Conservation (phyloP, 1,139 yeast species). For the Diutina siamensis region DNA sequence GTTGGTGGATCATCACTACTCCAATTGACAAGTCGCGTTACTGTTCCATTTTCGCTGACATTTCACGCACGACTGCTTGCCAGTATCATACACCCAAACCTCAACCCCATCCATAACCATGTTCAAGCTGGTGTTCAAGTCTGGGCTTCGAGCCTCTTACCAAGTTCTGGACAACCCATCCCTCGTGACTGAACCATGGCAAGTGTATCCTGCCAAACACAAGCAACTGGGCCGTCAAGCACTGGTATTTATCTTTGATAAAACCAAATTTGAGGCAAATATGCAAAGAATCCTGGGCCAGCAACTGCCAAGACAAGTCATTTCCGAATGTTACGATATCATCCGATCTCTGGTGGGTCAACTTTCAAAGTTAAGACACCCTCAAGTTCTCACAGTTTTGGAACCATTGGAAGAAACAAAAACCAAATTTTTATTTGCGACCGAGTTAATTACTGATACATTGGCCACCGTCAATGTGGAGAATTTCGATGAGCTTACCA, state of each 20-base stretch:
- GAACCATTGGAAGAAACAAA: constrained; percentile 87
- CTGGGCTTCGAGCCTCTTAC: constrained; percentile 68
- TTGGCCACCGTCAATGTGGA: constrained; percentile 35
- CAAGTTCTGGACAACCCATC: constrained; percentile 64
- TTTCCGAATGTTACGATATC: constrained; percentile 29
- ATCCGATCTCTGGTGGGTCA: constrained; percentile 46
- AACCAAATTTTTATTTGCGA: constrained; percentile 68
- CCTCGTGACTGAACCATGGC: constrained; percentile 77
- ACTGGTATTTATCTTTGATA: constrained; percentile 83
- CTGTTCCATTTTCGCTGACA: no score
- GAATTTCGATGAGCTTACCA: constrained; percentile 50
- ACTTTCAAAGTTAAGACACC: constrained; percentile 76
- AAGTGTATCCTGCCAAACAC: constrained; percentile 65
- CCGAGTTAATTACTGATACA: constrained; percentile 62
- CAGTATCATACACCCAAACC: no score
- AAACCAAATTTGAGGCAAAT: constrained; percentile 55
- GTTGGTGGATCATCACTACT: no score
- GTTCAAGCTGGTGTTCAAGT: constrained; percentile 23
- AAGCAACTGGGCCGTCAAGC: constrained; percentile 46
- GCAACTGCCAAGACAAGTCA: constrained; percentile 26
- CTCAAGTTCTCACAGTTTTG: constrained; percentile 67
- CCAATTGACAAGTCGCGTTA: no score
- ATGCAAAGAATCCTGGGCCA: constrained; percentile 42
- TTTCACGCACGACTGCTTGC: background rate
- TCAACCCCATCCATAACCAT: constrained; percentile 5